These are phyloP conservation scores for Leptographium radiaticola DNA, from an alignment of 2,329 filamentous ascomycete species.

Conservation along the genomic window DNA sequence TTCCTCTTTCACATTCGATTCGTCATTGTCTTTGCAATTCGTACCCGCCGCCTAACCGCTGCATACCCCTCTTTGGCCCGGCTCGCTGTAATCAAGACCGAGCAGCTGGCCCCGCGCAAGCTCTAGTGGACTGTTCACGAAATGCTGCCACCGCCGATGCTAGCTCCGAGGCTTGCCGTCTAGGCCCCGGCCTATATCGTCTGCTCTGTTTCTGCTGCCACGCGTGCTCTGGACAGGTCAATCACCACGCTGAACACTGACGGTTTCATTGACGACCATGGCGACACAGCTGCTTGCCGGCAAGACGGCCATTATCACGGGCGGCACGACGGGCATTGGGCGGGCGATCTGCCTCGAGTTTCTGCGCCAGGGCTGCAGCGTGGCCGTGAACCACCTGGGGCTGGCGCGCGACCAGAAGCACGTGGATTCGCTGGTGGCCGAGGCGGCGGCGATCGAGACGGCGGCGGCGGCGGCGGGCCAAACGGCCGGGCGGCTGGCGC, in stretches of 20 bases:
- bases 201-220: too few species aligned
- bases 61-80: neutral
- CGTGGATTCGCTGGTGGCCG: conserved; percentile 37
- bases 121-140: neutral
- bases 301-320: conserved; percentile 78
- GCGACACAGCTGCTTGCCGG: conserved; percentile 43
- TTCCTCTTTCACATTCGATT: too few species aligned
- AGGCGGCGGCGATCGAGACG: conserved; percentile 32
- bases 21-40: too few species aligned
- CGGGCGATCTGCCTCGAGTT: conserved; percentile 73
- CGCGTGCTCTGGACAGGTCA: too few species aligned
- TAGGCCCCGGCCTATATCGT: too few species aligned
- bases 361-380: conserved; percentile 61
- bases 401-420: conserved; percentile 37
- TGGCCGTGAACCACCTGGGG: conserved; percentile 70
- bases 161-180: too few species aligned
- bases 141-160: neutral
- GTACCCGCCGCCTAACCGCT: too few species aligned
- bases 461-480: conserved; percentile 24
- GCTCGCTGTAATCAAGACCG: neutral
- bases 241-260: neutral
- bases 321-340: conserved; percentile 76
- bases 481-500: conserved; percentile 41
- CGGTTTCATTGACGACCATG: conserved; percentile 31
- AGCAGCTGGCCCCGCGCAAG: neutral